These are phyloP conservation scores for Schwanniomyces sp. DNA, from an alignment of 805 yeast species.

Conservation along the genomic window DNA sequence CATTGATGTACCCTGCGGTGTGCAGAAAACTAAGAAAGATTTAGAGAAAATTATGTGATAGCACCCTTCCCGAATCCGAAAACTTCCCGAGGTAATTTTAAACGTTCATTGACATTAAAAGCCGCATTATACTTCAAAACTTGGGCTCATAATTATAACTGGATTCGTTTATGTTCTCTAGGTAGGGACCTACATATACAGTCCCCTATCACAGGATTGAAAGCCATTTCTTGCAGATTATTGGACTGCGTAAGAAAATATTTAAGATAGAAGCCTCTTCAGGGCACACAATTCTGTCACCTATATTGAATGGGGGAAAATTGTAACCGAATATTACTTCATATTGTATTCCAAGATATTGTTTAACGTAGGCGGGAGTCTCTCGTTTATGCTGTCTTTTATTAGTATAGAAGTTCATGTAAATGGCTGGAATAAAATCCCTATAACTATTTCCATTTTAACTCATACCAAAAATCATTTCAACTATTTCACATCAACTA, in stretches of 20 bases:
- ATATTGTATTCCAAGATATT: neutral
- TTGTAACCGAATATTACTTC: neutral
- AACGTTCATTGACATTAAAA: neutral
- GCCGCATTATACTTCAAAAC: neutral
- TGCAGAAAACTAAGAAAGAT: neutral
- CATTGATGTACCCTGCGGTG: neutral
- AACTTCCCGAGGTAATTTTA: neutral
- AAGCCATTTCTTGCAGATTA: neutral
- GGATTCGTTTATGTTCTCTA: neutral
- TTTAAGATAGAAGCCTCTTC: neutral
- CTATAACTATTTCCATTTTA: too few species aligned
- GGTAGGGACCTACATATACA: neutral
- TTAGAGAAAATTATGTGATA: neutral
- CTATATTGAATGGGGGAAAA: neutral
- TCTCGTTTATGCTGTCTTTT: neutral
- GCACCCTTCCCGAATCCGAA: neutral
- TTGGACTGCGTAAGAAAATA: neutral
- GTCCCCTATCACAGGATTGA: neutral
- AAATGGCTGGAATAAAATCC: too few species aligned
- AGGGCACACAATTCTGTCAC: too few species aligned
- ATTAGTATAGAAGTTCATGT: neutral
- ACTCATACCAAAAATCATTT: too few species aligned
- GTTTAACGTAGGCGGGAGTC: neutral
- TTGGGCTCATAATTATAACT: neutral
- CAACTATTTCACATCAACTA: too few species aligned